Evolutionary conservation across 306 rosid species (phyloP).

Genomic region (Trifolium repens): DNA sequence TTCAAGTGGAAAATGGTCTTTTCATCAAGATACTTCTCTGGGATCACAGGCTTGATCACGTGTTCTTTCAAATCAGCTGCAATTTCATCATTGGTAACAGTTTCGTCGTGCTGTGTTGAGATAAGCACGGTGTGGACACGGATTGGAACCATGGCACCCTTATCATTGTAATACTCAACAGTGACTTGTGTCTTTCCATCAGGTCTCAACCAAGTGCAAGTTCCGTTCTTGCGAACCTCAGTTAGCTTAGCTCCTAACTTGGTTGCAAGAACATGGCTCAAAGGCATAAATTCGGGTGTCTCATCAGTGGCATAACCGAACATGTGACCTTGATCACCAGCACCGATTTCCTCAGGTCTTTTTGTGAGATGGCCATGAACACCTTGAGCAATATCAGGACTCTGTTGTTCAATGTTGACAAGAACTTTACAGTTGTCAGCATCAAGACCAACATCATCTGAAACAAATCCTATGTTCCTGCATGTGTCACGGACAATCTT

Average conservation of each 20-base stretch:
- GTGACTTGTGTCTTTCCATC: constrained; percentile 59
- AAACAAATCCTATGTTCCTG: constrained; percentile 53
- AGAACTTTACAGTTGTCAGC: constrained; percentile 56
- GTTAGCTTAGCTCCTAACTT: constrained; percentile 54
- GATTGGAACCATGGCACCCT: constrained; percentile 55
- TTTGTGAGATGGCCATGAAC: constrained; percentile 53
- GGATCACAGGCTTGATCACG: constrained; percentile 56
- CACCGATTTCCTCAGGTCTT: constrained; percentile 52
- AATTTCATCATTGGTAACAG: constrained; percentile 53
- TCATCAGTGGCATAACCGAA: constrained; percentile 56
- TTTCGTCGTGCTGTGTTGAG: constrained; percentile 58
- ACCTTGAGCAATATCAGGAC: constrained; percentile 57
- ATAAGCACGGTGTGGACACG: constrained; percentile 53
- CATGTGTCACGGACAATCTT: constrained; percentile 53
- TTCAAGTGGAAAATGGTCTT: constrained; percentile 53
- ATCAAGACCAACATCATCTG: constrained; percentile 56
- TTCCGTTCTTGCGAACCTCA: constrained; percentile 52
- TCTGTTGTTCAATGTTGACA: constrained; percentile 56
- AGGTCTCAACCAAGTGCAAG: constrained; percentile 57
- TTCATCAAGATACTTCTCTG: constrained; percentile 58
- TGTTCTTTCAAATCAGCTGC: constrained; percentile 55
- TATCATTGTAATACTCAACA: constrained; percentile 54
- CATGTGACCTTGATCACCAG: constrained; percentile 59
- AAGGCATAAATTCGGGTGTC: constrained; percentile 54
- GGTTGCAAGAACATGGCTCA: constrained; percentile 57